A percentile compares a stretch with the other conserved stretches of the same genome.
Evolutionary conservation across 441 rosid species (phyloP).

Genomic region (Populus hybrid): DNA sequence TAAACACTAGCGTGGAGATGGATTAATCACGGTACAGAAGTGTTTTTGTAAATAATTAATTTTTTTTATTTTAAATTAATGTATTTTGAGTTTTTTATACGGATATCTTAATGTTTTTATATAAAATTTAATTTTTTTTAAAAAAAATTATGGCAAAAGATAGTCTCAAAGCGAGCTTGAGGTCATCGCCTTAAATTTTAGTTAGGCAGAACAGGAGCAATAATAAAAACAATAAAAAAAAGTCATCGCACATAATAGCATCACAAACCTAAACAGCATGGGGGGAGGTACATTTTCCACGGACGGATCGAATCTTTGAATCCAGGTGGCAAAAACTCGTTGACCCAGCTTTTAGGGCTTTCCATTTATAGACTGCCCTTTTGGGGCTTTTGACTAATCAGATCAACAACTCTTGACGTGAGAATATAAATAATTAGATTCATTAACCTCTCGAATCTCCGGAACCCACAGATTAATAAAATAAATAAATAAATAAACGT

Average conservation of each 20-base stretch:
- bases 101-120: no score
- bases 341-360: not conserved
- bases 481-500: no score
- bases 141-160: no score
- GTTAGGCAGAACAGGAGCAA: not conserved
- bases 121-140: no score
- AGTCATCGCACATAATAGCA: no score
- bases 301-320: not conserved
- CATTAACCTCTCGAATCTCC: not conserved
- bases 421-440: not conserved
- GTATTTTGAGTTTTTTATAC: no score
- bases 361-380: not conserved
- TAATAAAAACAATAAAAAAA: no score
- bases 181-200: not conserved
- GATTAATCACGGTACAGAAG: no score
- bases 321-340: slow-evolving; percentile 9
- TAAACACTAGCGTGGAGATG: no score
- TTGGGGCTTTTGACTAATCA: not conserved
- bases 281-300: not conserved
- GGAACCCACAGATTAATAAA: no score
- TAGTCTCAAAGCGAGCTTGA: not conserved
- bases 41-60: no score
- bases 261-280: not conserved
- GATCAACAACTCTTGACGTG: not conserved
- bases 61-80: no score